Base-by-base conservation (phyloP, 1,284 basidiomycete genomes). In the Laetiporus sulphureus region DNA sequence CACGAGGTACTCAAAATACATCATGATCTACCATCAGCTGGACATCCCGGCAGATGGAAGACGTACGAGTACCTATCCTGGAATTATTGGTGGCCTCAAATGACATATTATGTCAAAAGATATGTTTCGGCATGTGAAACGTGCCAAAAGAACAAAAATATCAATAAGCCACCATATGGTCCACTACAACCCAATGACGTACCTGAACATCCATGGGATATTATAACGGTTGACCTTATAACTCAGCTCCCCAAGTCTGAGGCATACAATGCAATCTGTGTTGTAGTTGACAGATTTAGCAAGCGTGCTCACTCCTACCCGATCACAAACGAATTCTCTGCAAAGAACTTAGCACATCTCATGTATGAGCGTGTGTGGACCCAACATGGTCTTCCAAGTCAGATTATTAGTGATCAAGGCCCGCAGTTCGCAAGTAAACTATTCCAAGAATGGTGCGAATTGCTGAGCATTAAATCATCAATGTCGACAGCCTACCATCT, bases 141-240 rank as follows among this genome's bases (percentile, higher is more conserved):
- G n/a, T 35, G 33, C 19, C 33, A 35, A 20, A 15, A 21, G 18
- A 35, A 58, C 48, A 34, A 61, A 58, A 21, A 57, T 39, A 7
- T 7, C 7, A 27, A 7, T 8, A 7, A 27, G 8, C 7, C 25
- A 7, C 25, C 25, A 27, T 27, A 27, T 13, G 25, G 25, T 8
- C 25, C 25, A 7, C 25, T 27, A 13, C 25, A 27, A 27, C 25
- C 25, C 25, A 8, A 8, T 8, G 8, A 7, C 8, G 25, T 27
- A 8, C 25, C 25, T 7, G 13, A 27, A 27, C 8, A 13, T 8
- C 25, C 25, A 13, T 27, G 25, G 25, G 25, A 27, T 13, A 27
- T 13, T 8, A 27, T 27, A 13, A 27, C 25, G 13, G 13, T 27
- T 8, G 25, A 27, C 13, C 13, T 27, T 7, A 27, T 27, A 7